Base-by-base conservation (phyloP, 2,329 filamentous ascomycete genomes). In the Talaromyces pinophilus region DNA sequence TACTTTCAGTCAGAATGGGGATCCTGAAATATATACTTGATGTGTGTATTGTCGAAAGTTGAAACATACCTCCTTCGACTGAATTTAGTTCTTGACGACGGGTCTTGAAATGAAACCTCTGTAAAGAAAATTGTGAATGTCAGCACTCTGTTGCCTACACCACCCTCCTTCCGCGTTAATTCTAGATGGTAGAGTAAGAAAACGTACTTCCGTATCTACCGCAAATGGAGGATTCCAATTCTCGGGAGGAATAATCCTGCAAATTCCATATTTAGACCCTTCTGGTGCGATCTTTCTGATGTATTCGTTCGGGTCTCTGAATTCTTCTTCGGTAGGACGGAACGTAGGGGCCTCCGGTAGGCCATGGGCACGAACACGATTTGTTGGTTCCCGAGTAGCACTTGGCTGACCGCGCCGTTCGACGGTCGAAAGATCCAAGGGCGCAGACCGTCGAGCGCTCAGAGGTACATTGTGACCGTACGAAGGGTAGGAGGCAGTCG, bases 41-140 rank as follows among this genome's bases (percentile, higher is more conserved):
- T 70, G 70, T 71, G 71, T 68, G 57, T 67, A 70, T 68, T 64
- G 73, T 71, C 72, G 72, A 71, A 72, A 69, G 69, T 71, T 72
- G 68, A 71, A 68, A 68, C 78, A 76, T 87, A 96, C 93, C 95
- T 85, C 95, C 95, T 90, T 99, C 95, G 59, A 98, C 92, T 17
- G 93, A 96, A 79, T 99, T 99, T 68, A 99, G 84, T 79, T 98
- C 94, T 78, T 99, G 95, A 77, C 96, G 93, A 76, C 95, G 88
- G 15, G 95, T 99, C 70, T 93, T 89, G 76, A 99, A 99, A 78
- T 99, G 95, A 75, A 99, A 99, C 79, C 89, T 92, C 93, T 97
- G 75, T 30, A 33, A 3, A 4, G 17, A 71, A 70, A 42, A 50
- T 28, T 54, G 28, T 59, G 40, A 48, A 67, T 38, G 71, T 81